Conservation (phyloP, 2,329 filamentous ascomycete genomes). For the Trichoderma citrinoviride region DNA sequence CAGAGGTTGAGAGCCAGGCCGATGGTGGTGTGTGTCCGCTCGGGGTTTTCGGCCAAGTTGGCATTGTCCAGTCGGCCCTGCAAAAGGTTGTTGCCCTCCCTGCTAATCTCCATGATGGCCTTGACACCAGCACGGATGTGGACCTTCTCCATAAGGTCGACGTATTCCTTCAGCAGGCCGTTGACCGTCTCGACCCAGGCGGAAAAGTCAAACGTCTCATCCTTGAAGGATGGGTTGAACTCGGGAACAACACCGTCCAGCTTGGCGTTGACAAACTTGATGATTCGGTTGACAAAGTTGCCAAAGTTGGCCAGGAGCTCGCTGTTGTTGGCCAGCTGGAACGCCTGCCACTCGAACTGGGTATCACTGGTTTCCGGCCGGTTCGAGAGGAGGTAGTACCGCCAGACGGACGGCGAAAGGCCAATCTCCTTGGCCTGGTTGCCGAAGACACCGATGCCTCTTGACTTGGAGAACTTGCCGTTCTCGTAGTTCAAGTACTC, state of each 20-base stretch:
- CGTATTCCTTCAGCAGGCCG: constrained; percentile 62
- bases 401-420: constrained; percentile 82
- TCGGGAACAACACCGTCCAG: constrained; percentile 69
- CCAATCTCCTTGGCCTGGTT: constrained; percentile 86
- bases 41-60: constrained; percentile 53
- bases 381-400: constrained; percentile 84
- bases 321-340: constrained; percentile 83
- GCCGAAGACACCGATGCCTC: constrained; percentile 86
- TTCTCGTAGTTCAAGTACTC: constrained; percentile 85
- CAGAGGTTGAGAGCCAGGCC: constrained; percentile 81
- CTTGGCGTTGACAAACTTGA: constrained; percentile 76
- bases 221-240: constrained; percentile 52
- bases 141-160: constrained; percentile 65
- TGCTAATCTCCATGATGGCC: constrained; percentile 65
- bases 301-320: constrained; percentile 76
- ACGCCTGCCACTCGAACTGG: constrained; percentile 84
- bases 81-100: constrained; percentile 50
- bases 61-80: constrained; percentile 56
- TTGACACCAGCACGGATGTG: constrained; percentile 66
- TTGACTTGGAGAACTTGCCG: constrained; percentile 90
- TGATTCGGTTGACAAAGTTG: constrained; percentile 70
- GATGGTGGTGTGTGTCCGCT: constrained; percentile 58
- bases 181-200: constrained; percentile 43
- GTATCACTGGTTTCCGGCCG: constrained; percentile 83
- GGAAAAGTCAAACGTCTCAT: constrained; percentile 48